These are phyloP conservation scores for Cladosporium phlei DNA, from an alignment of 2,329 filamentous ascomycete species.

Conservation along the genomic window DNA sequence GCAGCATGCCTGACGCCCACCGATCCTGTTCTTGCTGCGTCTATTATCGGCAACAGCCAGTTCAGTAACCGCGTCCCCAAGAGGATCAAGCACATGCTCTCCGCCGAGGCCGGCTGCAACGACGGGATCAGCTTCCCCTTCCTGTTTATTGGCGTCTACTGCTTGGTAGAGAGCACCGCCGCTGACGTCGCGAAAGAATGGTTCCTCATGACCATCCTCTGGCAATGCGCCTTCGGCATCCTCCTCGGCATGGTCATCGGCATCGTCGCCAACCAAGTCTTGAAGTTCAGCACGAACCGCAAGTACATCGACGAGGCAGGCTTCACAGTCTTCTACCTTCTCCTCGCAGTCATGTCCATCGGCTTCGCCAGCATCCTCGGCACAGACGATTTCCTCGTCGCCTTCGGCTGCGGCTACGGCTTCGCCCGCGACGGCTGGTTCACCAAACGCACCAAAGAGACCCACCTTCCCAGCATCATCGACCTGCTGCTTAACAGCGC, in stretches of 20 bases:
- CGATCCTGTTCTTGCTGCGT: slow-evolving; percentile 53
- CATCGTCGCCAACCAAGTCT: slow-evolving; percentile 42
- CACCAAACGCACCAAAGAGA: slow-evolving; percentile 42
- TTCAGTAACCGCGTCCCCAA: slow-evolving; percentile 51
- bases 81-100: slow-evolving; percentile 48
- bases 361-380: slow-evolving; percentile 50
- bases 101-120: slow-evolving; percentile 53
- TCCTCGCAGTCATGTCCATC: slow-evolving; percentile 49
- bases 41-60: slow-evolving; percentile 49
- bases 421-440: slow-evolving; percentile 54
- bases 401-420: slow-evolving; percentile 52
- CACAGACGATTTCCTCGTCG: slow-evolving; percentile 53
- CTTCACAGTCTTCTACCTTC: slow-evolving; percentile 53
- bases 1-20: slow-evolving; percentile 54
- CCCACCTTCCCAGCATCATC: slow-evolving; percentile 47
- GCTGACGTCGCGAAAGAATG: slow-evolving; percentile 46
- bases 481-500: slow-evolving; percentile 53
- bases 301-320: slow-evolving; percentile 47
- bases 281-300: slow-evolving; percentile 43
- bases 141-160: slow-evolving; percentile 49
- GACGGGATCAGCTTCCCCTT: slow-evolving; percentile 55
- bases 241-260: slow-evolving; percentile 47
- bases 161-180: slow-evolving; percentile 37
- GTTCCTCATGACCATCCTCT: slow-evolving; percentile 51
- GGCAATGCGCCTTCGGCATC: slow-evolving; percentile 50